Evolutionary conservation across 345 rosid genomes (phyloP).

Genomic region (Eucalyptus marginata): DNA sequence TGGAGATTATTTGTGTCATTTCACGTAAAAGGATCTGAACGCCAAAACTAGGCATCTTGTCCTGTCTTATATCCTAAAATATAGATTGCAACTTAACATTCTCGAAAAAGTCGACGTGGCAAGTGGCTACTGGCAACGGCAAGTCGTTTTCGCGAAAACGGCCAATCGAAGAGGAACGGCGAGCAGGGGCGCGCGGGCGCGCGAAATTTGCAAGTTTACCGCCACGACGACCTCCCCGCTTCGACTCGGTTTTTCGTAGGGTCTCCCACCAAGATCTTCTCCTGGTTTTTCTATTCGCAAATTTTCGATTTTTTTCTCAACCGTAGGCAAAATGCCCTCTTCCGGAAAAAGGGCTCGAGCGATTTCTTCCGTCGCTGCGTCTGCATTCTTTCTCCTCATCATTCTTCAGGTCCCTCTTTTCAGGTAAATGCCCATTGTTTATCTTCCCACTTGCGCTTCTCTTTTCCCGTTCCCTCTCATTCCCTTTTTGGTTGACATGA

Average conservation of each 20-base stretch:
- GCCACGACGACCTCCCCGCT: background rate
- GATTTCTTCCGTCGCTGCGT: conserved; percentile 40
- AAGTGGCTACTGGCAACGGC: background rate
- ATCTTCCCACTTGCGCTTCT: background rate
- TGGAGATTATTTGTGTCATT: no score
- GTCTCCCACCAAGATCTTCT: background rate
- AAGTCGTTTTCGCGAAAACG: background rate
- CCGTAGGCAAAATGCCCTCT: conserved; percentile 15
- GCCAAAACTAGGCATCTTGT: no score
- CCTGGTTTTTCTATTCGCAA: background rate
- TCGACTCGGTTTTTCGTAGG: background rate
- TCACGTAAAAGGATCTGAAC: no score
- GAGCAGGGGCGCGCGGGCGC: background rate
- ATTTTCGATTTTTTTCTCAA: background rate
- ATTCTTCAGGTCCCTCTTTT: conserved; percentile 79
- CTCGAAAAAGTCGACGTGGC: background rate
- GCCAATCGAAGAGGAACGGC: background rate
- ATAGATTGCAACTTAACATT: background rate
- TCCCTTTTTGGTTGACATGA: background rate
- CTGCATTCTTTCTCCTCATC: conserved; percentile 30
- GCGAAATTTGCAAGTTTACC: background rate
- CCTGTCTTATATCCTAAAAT: background rate
- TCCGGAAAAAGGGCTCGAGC: conserved; percentile 49
- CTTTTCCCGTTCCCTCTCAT: background rate
- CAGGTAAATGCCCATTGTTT: conserved; percentile 29